phyloP scores from a whole-genome alignment of 2,329 filamentous ascomycete species.

The Aspergillus aculeatinus region DNA sequence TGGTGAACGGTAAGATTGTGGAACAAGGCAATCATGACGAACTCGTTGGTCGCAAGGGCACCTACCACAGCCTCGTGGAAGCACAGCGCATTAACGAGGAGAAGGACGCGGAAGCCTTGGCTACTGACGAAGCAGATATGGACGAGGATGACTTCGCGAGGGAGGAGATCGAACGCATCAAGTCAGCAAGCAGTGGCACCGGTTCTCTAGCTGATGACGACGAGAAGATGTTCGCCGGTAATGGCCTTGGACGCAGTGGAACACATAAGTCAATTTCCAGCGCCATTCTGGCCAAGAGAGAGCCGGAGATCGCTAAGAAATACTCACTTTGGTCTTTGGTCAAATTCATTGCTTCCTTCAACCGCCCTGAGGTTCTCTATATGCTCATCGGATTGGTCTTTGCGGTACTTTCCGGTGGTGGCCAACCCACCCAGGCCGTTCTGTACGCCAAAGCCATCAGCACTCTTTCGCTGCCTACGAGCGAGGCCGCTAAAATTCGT shows the following conservation, averaged over 20 bases:
- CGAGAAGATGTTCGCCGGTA: conserved; percentile 25
- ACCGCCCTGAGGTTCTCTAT: conserved; percentile 66
- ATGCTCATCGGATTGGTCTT: conserved; percentile 75
- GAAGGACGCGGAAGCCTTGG: conserved; percentile 37
- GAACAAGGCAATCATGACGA: conserved; percentile 89
- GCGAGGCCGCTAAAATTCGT: conserved; percentile 58
- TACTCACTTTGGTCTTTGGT: conserved; percentile 75
- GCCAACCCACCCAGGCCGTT: conserved; percentile 73
- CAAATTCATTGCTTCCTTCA: conserved; percentile 77
- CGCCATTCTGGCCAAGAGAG: conserved; percentile 61
- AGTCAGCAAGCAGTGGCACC: conserved; percentile 33
- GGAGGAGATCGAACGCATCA: conserved; percentile 31
- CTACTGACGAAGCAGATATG: conserved; percentile 26
- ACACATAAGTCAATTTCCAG: conserved; percentile 65
- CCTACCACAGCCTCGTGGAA: conserved; percentile 82
- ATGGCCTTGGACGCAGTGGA: conserved; percentile 43
- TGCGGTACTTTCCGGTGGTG: conserved; percentile 74
- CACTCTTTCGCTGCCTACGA: conserved; percentile 60
- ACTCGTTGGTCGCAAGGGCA: conserved; percentile 66
- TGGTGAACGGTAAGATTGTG: conserved; percentile 79
- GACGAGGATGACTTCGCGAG: conserved; percentile 25
- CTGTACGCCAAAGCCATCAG: conserved; percentile 89
- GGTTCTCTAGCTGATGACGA: conserved; percentile 30
- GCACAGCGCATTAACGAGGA: conserved; percentile 76
- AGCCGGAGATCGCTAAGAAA: conserved; percentile 52